Conservation (phyloP, 768 basidiomycete species). For the Pholiota molesta region DNA sequence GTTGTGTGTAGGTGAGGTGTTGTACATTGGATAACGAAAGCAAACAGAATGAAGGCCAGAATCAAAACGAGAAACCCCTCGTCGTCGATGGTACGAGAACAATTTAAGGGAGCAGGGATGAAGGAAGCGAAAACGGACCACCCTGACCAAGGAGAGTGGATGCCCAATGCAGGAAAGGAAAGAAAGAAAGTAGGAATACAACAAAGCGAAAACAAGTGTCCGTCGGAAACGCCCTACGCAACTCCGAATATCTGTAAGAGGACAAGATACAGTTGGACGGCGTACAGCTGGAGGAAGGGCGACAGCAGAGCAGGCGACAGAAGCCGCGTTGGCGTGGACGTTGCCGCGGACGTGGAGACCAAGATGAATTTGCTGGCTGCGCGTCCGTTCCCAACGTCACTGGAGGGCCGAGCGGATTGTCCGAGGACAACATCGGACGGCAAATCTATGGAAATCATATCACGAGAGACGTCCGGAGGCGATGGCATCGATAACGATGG, state of each 20-base stretch:
- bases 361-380: not conserved
- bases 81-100: no score
- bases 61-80: not conserved
- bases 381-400: not conserved
- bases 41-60: not conserved
- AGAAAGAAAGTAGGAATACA: not conserved
- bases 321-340: slow-evolving; percentile 23
- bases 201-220: not conserved
- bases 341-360: slow-evolving; percentile 1
- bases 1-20: not conserved
- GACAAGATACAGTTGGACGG: slow-evolving; percentile 45
- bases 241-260: slow-evolving; percentile 31
- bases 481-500: slow-evolving; percentile 8
- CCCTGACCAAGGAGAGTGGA: not conserved
- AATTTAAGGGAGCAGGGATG: no score
- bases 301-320: slow-evolving; percentile 32
- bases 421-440: not conserved
- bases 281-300: slow-evolving; percentile 42
- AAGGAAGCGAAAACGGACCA: not conserved
- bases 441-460: not conserved
- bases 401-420: not conserved
- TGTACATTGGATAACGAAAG: not conserved
- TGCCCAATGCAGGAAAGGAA: not conserved
- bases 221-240: not conserved
- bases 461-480: not conserved